These are phyloP conservation scores for Clitoria ternatea DNA, from an alignment of 306 rosid genomes.

Conservation along the genomic window DNA sequence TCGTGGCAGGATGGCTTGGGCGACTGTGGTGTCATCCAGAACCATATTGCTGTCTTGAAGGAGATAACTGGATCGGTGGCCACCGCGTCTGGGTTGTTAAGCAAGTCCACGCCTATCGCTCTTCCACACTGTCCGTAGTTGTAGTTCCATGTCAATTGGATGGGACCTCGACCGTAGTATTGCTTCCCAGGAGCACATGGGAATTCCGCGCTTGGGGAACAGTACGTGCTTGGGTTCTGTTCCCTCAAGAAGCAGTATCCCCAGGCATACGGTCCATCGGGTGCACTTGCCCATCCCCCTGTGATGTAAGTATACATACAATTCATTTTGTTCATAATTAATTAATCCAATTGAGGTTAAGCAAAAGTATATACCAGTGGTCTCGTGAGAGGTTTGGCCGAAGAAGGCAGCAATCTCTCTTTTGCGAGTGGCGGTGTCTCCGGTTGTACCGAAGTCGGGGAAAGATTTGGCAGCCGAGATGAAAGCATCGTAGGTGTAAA, in stretches of 20 bases:
- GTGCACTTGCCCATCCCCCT: conserved; percentile 63
- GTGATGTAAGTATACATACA: too few relatives aligned
- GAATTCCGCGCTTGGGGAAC: conserved; percentile 11
- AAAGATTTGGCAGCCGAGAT: conserved; percentile 47
- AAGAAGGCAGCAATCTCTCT: conserved; percentile 64
- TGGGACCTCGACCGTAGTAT: conserved; percentile 61
- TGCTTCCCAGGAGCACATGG: conserved; percentile 51
- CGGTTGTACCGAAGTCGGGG: conserved; percentile 41
- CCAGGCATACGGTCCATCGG: conserved; percentile 72
- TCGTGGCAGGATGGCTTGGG: conserved; percentile 63
- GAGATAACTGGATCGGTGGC: conserved; percentile 45
- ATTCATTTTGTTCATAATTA: too few relatives aligned
- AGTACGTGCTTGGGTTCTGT: conserved; percentile 1
- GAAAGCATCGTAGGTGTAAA: conserved; percentile 58
- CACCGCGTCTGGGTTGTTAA: conserved; percentile 55
- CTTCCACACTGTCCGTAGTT: conserved; percentile 58
- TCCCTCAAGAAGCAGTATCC: conserved; percentile 55
- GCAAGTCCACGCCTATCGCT: conserved; percentile 43
- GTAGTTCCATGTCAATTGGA: conserved; percentile 55
- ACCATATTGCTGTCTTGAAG: conserved; percentile 71
- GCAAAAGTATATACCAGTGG: conserved; percentile 34
- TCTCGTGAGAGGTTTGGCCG: conserved; percentile 62
- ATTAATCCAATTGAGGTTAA: too few relatives aligned
- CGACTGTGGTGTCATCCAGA: conserved; percentile 64
- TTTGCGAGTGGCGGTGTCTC: conserved; percentile 37